Evolutionary conservation across 1,284 basidiomycete species (phyloP).

Genomic region (Mycosarcoma mackinlayi): DNA sequence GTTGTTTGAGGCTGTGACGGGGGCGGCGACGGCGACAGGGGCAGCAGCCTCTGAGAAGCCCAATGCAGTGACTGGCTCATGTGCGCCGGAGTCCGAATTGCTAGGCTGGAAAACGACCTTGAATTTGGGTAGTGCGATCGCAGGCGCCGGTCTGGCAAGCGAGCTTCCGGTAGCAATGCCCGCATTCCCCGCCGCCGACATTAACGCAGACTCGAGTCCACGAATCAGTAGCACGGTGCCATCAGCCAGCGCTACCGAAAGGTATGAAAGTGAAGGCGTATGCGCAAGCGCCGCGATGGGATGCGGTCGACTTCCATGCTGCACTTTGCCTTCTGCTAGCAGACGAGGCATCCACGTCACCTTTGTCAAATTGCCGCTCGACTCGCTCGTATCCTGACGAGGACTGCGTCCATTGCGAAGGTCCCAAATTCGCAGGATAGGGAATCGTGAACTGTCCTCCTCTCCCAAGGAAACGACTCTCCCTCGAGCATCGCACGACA

Average conservation of each 20-base stretch:
- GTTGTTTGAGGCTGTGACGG: neutral
- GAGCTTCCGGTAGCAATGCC: conserved; percentile 23
- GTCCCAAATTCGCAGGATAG: conserved; percentile 63
- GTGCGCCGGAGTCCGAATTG: conserved; percentile 26
- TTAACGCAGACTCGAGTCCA: conserved; percentile 86
- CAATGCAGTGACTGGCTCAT: conserved; percentile 90
- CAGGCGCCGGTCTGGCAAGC: conserved; percentile 25
- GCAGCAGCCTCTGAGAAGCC: conserved; percentile 77
- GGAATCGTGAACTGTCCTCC: conserved; percentile 52
- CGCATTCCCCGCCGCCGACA: conserved; percentile 63
- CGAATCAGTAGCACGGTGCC: conserved; percentile 93
- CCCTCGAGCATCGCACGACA: conserved; percentile 52
- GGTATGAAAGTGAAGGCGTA: conserved; percentile 81
- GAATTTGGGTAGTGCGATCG: conserved; percentile 62
- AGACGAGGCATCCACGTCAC: conserved; percentile 48
- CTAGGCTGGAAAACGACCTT: conserved; percentile 64
- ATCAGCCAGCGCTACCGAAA: conserved; percentile 90
- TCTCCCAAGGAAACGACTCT: conserved; percentile 56
- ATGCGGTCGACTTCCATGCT: conserved; percentile 59
- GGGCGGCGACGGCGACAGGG: neutral
- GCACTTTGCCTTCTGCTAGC: conserved; percentile 58
- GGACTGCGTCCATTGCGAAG: conserved; percentile 38
- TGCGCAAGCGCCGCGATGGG: conserved; percentile 80
- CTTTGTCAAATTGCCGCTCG: conserved; percentile 1
- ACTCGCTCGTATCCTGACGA: too few relatives aligned